These are phyloP conservation scores for Lactuca sativa DNA, from an alignment of 129 eudicot species.

Conservation along the genomic window DNA sequence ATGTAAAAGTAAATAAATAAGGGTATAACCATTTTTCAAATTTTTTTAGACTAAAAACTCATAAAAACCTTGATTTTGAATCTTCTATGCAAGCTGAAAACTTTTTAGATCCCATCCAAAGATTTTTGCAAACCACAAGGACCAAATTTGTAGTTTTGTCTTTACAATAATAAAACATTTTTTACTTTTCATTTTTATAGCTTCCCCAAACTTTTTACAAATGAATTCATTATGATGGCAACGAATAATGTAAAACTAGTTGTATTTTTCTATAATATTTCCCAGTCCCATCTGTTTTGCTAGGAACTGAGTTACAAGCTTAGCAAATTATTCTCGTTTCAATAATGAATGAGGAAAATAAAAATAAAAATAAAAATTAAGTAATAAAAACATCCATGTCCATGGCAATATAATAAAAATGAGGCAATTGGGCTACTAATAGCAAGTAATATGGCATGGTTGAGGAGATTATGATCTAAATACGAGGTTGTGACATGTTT, in stretches of 20 bases:
- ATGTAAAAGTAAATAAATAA: no score
- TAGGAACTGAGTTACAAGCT: conserved; percentile 20
- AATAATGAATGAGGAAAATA: conserved; percentile 27
- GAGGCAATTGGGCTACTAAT: background rate
- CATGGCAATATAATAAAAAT: conserved; percentile 20
- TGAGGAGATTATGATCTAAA: conserved; percentile 35
- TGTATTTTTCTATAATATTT: conserved; percentile 21
- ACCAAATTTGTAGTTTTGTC: no score
- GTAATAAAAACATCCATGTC: conserved; percentile 17
- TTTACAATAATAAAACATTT: no score
- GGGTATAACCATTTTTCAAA: no score
- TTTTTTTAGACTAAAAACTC: no score
- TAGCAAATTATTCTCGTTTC: conserved; percentile 20
- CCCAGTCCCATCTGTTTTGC: conserved; percentile 20
- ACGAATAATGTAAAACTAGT: background rate
- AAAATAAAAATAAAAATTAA: conserved; percentile 19
- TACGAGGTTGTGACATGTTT: conserved; percentile 77
- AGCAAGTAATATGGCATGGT: background rate
- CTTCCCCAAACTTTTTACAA: no score
- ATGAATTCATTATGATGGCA: background rate
- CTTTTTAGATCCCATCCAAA: no score
- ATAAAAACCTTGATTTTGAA: no score
- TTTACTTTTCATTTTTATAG: no score
- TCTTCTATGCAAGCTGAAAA: no score
- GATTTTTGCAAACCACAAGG: no score